These are phyloP conservation scores for Tilletia setariae DNA, from an alignment of 1,284 basidiomycete genomes.

Conservation along the genomic window DNA sequence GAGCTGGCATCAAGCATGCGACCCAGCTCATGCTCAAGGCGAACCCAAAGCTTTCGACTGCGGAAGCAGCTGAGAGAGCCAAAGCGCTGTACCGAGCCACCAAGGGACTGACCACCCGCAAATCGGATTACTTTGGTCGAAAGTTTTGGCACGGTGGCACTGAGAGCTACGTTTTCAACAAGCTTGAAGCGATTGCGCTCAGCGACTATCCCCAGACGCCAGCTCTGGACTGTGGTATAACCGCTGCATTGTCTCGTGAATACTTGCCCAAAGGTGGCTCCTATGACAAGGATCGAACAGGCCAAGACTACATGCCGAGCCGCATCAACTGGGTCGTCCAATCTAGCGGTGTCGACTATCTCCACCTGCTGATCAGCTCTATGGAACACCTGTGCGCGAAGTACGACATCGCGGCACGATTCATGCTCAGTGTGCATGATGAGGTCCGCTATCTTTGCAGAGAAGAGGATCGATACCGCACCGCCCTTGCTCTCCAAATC, in stretches of 20 bases:
- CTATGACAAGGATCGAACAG: slow-evolving; percentile 61
- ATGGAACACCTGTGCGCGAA: slow-evolving; percentile 83
- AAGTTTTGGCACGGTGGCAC: slow-evolving; percentile 97
- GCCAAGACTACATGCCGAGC: slow-evolving; percentile 86
- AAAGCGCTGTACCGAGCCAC: slow-evolving; percentile 86
- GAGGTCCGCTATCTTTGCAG: slow-evolving; percentile 89
- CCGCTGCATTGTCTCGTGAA: slow-evolving; percentile 82
- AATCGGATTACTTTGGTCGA: slow-evolving; percentile 53
- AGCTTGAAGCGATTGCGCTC: slow-evolving; percentile 89
- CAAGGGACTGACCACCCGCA: slow-evolving; percentile 66
- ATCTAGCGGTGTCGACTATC: slow-evolving; percentile 95
- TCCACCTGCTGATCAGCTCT: slow-evolving; percentile 89
- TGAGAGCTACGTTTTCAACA: slow-evolving; percentile 98
- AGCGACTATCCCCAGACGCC: slow-evolving; percentile 85
- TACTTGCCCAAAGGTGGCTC: slow-evolving; percentile 64
- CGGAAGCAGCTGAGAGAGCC: slow-evolving; percentile 76
- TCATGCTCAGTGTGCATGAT: slow-evolving; percentile 95
- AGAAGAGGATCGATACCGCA: slow-evolving; percentile 81
- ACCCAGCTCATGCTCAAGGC: slow-evolving; percentile 82
- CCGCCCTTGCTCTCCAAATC: slow-evolving; percentile 88
- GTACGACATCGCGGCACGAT: slow-evolving; percentile 84
- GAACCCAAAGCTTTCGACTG: slow-evolving; percentile 73
- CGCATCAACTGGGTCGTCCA: slow-evolving; percentile 99
- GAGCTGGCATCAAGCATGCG: slow-evolving; percentile 92
- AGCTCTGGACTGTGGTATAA: slow-evolving; percentile 89